Conservation (phyloP, 352 stramenopile species). For the Phytophthora meadii region DNA sequence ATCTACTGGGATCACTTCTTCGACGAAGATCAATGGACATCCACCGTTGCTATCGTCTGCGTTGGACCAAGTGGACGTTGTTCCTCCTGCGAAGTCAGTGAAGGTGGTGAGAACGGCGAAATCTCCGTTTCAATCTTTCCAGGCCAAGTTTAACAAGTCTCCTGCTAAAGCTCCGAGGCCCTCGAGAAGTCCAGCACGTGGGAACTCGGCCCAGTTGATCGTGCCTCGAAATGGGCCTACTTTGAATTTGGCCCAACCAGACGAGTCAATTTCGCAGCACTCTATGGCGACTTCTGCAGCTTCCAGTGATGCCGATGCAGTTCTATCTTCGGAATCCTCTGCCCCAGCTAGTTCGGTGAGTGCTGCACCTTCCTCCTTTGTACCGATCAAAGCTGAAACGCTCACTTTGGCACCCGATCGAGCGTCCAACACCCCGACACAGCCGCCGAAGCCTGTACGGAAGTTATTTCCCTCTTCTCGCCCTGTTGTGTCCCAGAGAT, state of each 20-base stretch:
- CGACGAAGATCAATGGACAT: constrained; percentile 29
- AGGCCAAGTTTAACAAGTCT: constrained; percentile 65
- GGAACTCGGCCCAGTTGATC: constrained; percentile 2
- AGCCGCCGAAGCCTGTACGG: constrained; percentile 51
- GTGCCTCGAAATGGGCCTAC: constrained; percentile 38
- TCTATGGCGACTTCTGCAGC: not conserved
- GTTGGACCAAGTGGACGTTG: constrained; percentile 57
- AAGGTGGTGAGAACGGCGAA: constrained; percentile 46
- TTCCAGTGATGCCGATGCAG: not conserved
- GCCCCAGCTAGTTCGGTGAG: not conserved
- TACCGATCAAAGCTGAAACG: not conserved
- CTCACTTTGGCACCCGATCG: constrained; percentile 1
- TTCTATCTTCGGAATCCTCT: not conserved
- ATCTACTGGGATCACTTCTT: not conserved
- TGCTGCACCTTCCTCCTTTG: not conserved
- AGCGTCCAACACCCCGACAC: constrained; percentile 14
- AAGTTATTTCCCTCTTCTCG: constrained; percentile 56
- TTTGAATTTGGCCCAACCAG: constrained; percentile 36
- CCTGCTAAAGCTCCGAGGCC: constrained; percentile 17
- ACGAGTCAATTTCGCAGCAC: constrained; percentile 6
- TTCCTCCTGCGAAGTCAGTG: constrained; percentile 26
- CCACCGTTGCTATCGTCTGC: constrained; percentile 34
- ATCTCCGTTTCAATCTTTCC: constrained; percentile 84
- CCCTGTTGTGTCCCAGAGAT: constrained; percentile 60
- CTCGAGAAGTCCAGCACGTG: constrained; percentile 17